phyloP scores from a whole-genome alignment of 192 early-diverging fungal species.

The Powellomyces hirtus region DNA sequence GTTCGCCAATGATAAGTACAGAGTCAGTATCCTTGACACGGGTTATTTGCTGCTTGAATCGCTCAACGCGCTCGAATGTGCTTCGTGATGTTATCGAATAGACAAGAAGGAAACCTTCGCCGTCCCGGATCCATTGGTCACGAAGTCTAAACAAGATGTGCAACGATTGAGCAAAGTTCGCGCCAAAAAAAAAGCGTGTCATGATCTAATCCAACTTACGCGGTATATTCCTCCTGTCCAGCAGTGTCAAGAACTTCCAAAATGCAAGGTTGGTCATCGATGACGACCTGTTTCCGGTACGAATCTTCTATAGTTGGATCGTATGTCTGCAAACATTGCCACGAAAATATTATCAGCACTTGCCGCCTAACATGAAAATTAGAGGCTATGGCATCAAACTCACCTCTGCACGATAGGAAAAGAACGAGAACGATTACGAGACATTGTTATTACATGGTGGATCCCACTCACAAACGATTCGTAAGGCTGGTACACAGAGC shows the following conservation, averaged over 20 bases:
- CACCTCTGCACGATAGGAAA: constrained; percentile 18
- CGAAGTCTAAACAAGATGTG: no score
- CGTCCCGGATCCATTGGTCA: constrained; percentile 96
- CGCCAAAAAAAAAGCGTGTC: no score
- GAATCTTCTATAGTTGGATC: constrained; percentile 99
- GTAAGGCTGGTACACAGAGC: background rate
- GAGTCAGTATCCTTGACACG: constrained; percentile 93
- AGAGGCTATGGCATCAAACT: background rate
- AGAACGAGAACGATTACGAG: background rate
- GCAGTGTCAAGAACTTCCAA: constrained; percentile 95
- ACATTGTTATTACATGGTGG: background rate
- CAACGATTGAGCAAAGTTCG: no score
- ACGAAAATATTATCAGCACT: background rate
- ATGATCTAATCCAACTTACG: constrained; percentile 37
- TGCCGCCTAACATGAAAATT: background rate
- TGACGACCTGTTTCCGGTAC: constrained; percentile 94
- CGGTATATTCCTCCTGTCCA: constrained; percentile 92
- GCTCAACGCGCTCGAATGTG: constrained; percentile 88
- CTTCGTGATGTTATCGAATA: constrained; percentile 90
- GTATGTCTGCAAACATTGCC: constrained; percentile 45
- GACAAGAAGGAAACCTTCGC: constrained; percentile 92
- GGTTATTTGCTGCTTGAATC: constrained; percentile 89
- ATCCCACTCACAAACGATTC: background rate
- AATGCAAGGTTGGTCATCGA: constrained; percentile 83
- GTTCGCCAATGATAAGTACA: background rate